These are phyloP conservation scores for Hypoxylon intermedium DNA, from an alignment of 495 filamentous ascomycete species.

Conservation along the genomic window DNA sequence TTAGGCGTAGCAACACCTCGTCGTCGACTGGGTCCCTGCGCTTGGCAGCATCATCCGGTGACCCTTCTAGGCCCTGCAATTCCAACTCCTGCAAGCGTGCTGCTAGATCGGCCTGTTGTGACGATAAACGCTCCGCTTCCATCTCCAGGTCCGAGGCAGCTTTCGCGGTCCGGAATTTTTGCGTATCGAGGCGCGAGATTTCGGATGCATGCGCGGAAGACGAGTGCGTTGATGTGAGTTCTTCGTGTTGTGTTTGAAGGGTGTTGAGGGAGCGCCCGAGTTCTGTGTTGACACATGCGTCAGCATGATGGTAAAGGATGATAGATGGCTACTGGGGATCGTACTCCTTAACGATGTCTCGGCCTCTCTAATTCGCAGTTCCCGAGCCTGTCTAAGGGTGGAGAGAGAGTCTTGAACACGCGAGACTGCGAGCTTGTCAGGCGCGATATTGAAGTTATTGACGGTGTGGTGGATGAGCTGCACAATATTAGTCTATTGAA, in stretches of 20 bases:
- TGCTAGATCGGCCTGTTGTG: conserved; percentile 78
- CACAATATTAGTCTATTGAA: conserved; percentile 34
- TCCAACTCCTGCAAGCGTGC: conserved; percentile 82
- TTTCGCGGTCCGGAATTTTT: conserved; percentile 95
- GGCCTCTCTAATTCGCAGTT: conserved; percentile 74
- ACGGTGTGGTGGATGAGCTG: conserved; percentile 91
- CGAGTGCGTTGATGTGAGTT: conserved; percentile 73
- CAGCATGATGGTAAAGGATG: conserved; percentile 4
- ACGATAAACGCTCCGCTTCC: conserved; percentile 85
- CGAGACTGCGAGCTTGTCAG: conserved; percentile 83
- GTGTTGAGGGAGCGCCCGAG: conserved; percentile 76
- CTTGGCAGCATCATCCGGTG: conserved; percentile 40
- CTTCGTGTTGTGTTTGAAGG: conserved; percentile 70
- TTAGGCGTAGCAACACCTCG: conserved; percentile 73
- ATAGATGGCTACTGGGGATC: not conserved
- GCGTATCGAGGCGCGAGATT: conserved; percentile 84
- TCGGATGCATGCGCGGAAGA: conserved; percentile 77
- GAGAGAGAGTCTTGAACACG: conserved; percentile 85
- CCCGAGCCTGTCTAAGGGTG: conserved; percentile 78
- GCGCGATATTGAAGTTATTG: conserved; percentile 90
- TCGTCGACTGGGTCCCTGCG: conserved; percentile 53
- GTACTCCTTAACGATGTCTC: conserved; percentile 70
- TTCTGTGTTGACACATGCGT: conserved; percentile 42
- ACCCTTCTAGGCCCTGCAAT: conserved; percentile 76
- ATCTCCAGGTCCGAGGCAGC: conserved; percentile 86